phyloP scores from a whole-genome alignment of 805 yeast species.

The Candida railenensis region DNA sequence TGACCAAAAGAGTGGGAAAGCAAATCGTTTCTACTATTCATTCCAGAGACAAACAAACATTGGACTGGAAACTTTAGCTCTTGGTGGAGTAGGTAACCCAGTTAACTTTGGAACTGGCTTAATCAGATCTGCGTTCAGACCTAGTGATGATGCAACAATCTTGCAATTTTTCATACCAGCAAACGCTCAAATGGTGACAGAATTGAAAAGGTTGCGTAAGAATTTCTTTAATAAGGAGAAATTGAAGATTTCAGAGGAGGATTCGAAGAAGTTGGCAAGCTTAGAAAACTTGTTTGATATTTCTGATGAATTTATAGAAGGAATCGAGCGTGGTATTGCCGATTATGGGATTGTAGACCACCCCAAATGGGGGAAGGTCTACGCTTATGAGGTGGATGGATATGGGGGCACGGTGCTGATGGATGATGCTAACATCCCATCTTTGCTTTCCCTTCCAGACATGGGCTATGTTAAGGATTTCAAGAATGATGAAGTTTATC shows the following conservation, averaged over 20 bases:
- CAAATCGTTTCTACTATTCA: slow-evolving; percentile 52
- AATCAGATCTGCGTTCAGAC: slow-evolving; percentile 81
- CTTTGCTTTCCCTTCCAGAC: slow-evolving; percentile 76
- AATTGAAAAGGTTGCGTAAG: slow-evolving; percentile 42
- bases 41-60: slow-evolving; percentile 72
- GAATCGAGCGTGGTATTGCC: slow-evolving; percentile 55
- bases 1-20: slow-evolving; percentile 46
- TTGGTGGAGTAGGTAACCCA: slow-evolving; percentile 83
- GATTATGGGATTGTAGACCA: slow-evolving; percentile 67
- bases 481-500: slow-evolving; percentile 57
- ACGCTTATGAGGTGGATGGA: slow-evolving; percentile 89
- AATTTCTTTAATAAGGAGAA: slow-evolving; percentile 17
- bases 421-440: slow-evolving; percentile 93
- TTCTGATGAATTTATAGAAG: slow-evolving; percentile 36
- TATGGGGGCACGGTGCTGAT: slow-evolving; percentile 69
- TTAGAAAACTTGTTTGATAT: slow-evolving; percentile 14
- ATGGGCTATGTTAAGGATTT: slow-evolving; percentile 53
- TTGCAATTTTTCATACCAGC: slow-evolving; percentile 83
- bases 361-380: slow-evolving; percentile 69
- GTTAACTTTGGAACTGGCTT: slow-evolving; percentile 69
- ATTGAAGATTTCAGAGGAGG: slow-evolving; percentile 4
- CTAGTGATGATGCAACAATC: slow-evolving; percentile 85
- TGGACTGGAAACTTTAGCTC: slow-evolving; percentile 79
- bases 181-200: slow-evolving; percentile 72
- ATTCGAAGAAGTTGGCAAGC: not conserved